A percentile compares a stretch with the other conserved stretches of the same genome.
Evolutionary conservation across 2,329 filamentous ascomycete species (phyloP).

Genomic region (Pseudocercospora fijiensis): DNA sequence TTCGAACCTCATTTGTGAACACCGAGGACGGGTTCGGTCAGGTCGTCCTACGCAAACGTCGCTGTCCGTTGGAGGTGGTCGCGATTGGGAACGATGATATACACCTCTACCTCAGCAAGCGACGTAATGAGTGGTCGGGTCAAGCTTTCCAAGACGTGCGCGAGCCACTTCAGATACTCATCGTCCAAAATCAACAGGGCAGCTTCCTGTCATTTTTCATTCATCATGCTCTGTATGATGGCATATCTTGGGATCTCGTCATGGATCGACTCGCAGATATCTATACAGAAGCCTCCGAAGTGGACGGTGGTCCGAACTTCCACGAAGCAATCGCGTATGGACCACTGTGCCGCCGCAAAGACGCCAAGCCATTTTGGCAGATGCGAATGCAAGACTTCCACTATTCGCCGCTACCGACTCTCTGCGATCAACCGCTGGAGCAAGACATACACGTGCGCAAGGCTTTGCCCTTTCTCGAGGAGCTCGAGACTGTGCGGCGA

Average conservation of each 20-base stretch:
- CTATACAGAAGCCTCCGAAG: constrained; percentile 46
- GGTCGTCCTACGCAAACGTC: constrained; percentile 55
- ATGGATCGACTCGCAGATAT: constrained; percentile 57
- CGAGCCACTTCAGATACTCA: constrained; percentile 55
- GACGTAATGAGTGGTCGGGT: constrained; percentile 54
- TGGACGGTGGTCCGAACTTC: constrained; percentile 55
- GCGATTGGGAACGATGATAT: constrained; percentile 34
- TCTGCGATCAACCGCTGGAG: background rate
- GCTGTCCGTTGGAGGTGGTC: constrained; percentile 39
- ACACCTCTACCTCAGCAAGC: constrained; percentile 38
- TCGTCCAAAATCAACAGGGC: constrained; percentile 39
- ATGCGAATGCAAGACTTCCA: constrained; percentile 48
- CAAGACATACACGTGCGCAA: background rate
- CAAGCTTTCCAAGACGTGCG: constrained; percentile 52
- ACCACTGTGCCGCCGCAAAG: constrained; percentile 56
- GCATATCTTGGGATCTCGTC: constrained; percentile 70
- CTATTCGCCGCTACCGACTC: constrained; percentile 15
- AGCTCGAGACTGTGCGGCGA: constrained; percentile 49
- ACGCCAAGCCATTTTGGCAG: constrained; percentile 66
- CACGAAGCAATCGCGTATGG: constrained; percentile 67
- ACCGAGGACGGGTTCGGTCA: constrained; percentile 77
- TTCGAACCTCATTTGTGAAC: constrained; percentile 70
- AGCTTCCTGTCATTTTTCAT: constrained; percentile 62
- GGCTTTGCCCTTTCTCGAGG: background rate
- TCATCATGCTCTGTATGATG: constrained; percentile 87